Conservation (phyloP, 148 eudicot genomes). For the Chenopodium berlandieri region DNA sequence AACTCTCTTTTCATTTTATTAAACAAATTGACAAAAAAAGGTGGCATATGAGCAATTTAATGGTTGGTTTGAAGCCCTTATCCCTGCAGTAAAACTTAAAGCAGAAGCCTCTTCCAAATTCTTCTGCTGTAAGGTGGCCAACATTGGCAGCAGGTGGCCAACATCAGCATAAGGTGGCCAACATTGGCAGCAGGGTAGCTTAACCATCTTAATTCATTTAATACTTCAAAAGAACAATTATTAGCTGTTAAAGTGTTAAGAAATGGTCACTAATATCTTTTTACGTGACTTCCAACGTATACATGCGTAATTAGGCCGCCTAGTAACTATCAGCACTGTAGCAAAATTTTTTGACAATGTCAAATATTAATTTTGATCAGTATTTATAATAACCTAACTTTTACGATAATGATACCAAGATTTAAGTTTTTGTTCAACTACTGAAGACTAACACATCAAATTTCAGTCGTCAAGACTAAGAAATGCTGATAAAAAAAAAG, state of each 20-base stretch:
- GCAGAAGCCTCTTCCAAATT: not conserved
- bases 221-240: not conserved
- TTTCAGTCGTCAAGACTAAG: slow-evolving; percentile 14
- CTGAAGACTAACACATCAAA: not conserved
- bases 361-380: not conserved
- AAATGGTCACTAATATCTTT: not conserved
- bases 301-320: not conserved
- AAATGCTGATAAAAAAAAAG: not conserved
- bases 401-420: not conserved
- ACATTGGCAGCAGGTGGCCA: not conserved
- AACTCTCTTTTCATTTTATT: not conserved
- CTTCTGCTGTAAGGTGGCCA: not conserved
- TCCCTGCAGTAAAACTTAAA: not conserved
- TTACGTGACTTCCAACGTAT: not conserved
- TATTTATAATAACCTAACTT: too few relatives aligned
- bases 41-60: not conserved
- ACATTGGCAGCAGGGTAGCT: slow-evolving; percentile 8
- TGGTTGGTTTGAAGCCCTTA: not conserved
- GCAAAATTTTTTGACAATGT: not conserved
- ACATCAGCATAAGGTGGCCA: not conserved
- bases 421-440: not conserved
- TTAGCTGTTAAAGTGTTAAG: slow-evolving; percentile 4
- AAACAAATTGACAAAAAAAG: not conserved
- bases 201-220: slow-evolving; percentile 7
- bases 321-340: not conserved